These are phyloP conservation scores for Lathyrus sativus DNA, from an alignment of 306 rosid species.

Conservation along the genomic window DNA sequence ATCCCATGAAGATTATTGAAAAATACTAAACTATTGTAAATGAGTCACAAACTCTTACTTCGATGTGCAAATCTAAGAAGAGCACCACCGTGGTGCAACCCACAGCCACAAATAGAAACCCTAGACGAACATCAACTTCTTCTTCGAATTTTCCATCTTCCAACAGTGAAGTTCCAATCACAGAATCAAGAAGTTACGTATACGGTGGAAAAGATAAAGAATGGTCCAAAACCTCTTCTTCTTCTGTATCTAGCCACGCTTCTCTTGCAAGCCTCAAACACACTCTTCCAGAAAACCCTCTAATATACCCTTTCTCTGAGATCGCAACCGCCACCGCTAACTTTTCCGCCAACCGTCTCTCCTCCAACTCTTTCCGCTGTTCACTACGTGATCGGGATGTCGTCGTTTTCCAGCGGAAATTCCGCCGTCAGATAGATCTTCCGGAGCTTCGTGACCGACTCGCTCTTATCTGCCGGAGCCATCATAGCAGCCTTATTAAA, in stretches of 20 bases:
- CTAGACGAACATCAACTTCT: not conserved
- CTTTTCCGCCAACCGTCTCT: constrained; percentile 40
- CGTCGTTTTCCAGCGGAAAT: constrained; percentile 65
- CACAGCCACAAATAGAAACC: constrained; percentile 33
- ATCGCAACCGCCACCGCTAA: constrained; percentile 66
- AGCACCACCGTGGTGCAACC: constrained; percentile 62
- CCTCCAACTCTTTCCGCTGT: constrained; percentile 80
- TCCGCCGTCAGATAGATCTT: constrained; percentile 54
- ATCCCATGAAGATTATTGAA: not conserved
- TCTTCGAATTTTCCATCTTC: constrained; percentile 14
- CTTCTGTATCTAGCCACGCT: constrained; percentile 45
- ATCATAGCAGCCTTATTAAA: constrained; percentile 69
- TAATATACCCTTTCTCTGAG: constrained; percentile 66
- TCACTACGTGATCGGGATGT: constrained; percentile 54
- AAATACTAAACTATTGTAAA: not conserved
- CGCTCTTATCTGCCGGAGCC: constrained; percentile 59
- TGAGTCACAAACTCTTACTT: not conserved
- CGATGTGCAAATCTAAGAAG: constrained; percentile 72
- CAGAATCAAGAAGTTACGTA: constrained; percentile 46
- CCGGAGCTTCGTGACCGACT: constrained; percentile 57
- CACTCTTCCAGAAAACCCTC: constrained; percentile 72
- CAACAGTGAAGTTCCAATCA: constrained; percentile 24
- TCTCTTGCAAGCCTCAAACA: constrained; percentile 67
- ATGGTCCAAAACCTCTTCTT: constrained; percentile 50
- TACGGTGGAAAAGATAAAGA: constrained; percentile 2